phyloP scores from a whole-genome alignment of 2,329 filamentous ascomycete species.

The Fusarium dlaminii region DNA sequence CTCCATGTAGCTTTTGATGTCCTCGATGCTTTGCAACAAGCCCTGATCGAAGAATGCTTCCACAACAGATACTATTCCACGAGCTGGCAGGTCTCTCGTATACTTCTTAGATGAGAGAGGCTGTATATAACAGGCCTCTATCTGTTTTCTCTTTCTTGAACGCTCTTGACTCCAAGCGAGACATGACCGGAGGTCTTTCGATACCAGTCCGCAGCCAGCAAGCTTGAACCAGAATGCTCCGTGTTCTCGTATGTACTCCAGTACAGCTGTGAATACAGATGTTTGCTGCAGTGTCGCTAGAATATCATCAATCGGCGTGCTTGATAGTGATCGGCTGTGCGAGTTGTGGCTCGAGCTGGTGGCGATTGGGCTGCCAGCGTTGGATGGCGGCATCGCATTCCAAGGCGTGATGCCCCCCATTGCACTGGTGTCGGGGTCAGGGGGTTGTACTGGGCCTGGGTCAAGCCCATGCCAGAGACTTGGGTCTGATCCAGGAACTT shows the following conservation, averaged over 20 bases:
- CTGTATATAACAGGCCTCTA: background rate
- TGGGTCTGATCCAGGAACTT: rapidly evolving
- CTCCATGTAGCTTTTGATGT: slow-evolving; percentile 19
- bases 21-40: slow-evolving; percentile 1
- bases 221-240: background rate
- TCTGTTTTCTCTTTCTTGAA: rapidly evolving
- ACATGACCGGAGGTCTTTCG: background rate
- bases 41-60: slow-evolving; percentile 24
- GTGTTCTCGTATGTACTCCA: background rate
- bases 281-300: background rate
- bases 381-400: background rate
- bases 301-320: rapidly evolving
- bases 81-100: background rate
- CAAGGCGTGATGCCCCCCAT: background rate
- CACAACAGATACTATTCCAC: slow-evolving; percentile 3
- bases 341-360: background rate
- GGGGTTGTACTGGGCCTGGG: background rate
- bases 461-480: background rate
- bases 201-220: background rate
- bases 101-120: rapidly evolving
- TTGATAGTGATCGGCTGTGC: rapidly evolving
- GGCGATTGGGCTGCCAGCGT: background rate
- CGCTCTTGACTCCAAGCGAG: background rate
- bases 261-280: background rate
- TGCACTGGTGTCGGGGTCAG: background rate